Evolutionary conservation across 768 basidiomycete species (phyloP), one percentile per base, ranked within the genome.

Genomic region (Lentinula boryana): DNA sequence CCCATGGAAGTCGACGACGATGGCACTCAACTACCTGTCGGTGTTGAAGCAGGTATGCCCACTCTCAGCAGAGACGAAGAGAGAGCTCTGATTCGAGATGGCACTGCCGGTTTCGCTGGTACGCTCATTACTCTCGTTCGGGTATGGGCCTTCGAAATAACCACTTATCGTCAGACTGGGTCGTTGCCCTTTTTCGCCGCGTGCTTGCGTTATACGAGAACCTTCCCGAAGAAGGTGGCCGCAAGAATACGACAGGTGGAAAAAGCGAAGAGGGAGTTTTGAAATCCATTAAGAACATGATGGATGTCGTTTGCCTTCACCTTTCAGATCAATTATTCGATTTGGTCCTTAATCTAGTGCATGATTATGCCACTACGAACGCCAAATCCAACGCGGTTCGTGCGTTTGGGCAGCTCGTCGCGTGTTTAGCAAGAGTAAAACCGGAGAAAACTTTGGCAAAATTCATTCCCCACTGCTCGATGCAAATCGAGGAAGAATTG

Each of bases 221-320:
- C 69, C 76, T 98, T 4, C 95, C 95, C 0, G 96, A 98, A 70
- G 95, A 96, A 73, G 94, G 92, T 10, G 96, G 96, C 4, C 86
- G 85, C 75, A 84, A 81, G 73, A 91, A 91, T 63, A 88, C 82
- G 38, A 93, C 92, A 1, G 91, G 91, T 23, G 91, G 91, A n/a
- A 91, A 90, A 70, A 82, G 79, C 74, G 91, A 88, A 76, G 88
- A 93, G 65, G 78, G 72, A 41, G 86, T 91, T 27, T 79, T 93
- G 58, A 91, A 87, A 68, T 83, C 89, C 18, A 82, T 92, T 71
- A 90, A 90, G 75, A 80, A 84, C 68, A 89, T 90, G 76, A 74
- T 89, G 65, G 92, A 95, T 68, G 82, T 89, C 58, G 81, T 95
- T 65, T 93, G 89, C 70, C 76, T 89, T 32, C 92, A 95, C 68